These are phyloP conservation scores for Trametes polyzona DNA, from an alignment of 1,284 basidiomycete genomes.

Conservation along the genomic window DNA sequence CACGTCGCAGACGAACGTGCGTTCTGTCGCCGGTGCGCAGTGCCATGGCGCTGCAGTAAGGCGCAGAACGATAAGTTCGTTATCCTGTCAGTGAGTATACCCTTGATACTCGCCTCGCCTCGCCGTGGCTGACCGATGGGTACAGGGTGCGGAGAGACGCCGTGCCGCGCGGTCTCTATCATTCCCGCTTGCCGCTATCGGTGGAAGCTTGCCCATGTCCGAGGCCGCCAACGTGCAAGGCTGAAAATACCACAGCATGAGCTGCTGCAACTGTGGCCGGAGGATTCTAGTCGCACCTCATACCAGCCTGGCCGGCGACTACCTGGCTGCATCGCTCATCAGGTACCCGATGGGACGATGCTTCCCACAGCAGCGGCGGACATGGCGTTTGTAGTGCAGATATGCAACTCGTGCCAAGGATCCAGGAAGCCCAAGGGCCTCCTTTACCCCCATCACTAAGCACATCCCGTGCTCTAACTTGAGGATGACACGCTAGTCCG, in stretches of 20 bases:
- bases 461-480: not conserved
- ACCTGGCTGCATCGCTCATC: not conserved
- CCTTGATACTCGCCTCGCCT: conserved; percentile 3
- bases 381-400: not conserved
- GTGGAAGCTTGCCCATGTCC: conserved; percentile 10
- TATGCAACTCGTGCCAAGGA: not conserved
- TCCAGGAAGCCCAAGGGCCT: not conserved
- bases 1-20: conserved; percentile 5
- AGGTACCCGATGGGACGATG: conserved; percentile 6
- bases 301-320: not conserved
- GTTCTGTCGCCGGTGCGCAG: conserved; percentile 1
- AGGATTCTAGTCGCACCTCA: not conserved
- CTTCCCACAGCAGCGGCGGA: not conserved
- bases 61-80: not conserved
- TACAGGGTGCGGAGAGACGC: conserved; percentile 22
- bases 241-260: conserved; percentile 12
- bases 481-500: not conserved
- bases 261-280: not conserved
- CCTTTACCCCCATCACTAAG: not conserved
- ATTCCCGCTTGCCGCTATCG: conserved; percentile 17
- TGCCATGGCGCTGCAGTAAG: not conserved
- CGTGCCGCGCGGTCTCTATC: conserved; percentile 6
- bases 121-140: conserved; percentile 19
- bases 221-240: conserved; percentile 4
- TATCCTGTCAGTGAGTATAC: not conserved